Evolutionary conservation across 208 protist species (phyloP).

Genomic region (Blastocrithidia nonstop): DNA sequence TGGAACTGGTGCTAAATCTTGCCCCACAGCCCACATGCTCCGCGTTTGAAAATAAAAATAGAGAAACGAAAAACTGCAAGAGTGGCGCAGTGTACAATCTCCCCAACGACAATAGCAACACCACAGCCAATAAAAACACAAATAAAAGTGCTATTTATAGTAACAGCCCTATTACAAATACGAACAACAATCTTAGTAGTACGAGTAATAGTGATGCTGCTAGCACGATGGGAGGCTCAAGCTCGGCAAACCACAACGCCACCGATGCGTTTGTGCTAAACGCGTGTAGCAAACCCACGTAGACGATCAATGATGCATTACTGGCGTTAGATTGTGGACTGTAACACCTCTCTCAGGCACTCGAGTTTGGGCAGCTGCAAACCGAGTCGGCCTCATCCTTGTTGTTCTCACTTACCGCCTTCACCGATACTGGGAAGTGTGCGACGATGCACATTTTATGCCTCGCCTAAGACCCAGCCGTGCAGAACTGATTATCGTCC

Average conservation of each 20-base stretch:
- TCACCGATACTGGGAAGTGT: constrained; percentile 46
- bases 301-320: constrained; percentile 62
- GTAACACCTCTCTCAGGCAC: constrained; percentile 47
- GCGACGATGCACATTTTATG: constrained; percentile 68
- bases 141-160: not conserved
- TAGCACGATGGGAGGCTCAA: constrained; percentile 8
- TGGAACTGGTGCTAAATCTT: constrained; percentile 52
- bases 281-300: constrained; percentile 23
- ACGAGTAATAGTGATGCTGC: not conserved
- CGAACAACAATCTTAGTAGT: not conserved
- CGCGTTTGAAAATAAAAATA: constrained; percentile 21
- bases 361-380: constrained; percentile 36
- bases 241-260: constrained; percentile 7
- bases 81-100: too few species aligned
- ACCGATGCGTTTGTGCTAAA: constrained; percentile 51
- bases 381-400: constrained; percentile 62
- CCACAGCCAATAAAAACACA: not conserved
- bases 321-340: constrained; percentile 68
- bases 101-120: not conserved
- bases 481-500: constrained; percentile 54
- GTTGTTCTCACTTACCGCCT: constrained; percentile 65
- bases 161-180: too few species aligned
- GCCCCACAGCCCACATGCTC: constrained; percentile 32
- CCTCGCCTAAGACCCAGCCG: constrained; percentile 51
- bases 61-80: not conserved